Evolutionary conservation across 1,139 yeast species (phyloP).

Genomic region (Hemisphaericaspora lyxosophila): DNA sequence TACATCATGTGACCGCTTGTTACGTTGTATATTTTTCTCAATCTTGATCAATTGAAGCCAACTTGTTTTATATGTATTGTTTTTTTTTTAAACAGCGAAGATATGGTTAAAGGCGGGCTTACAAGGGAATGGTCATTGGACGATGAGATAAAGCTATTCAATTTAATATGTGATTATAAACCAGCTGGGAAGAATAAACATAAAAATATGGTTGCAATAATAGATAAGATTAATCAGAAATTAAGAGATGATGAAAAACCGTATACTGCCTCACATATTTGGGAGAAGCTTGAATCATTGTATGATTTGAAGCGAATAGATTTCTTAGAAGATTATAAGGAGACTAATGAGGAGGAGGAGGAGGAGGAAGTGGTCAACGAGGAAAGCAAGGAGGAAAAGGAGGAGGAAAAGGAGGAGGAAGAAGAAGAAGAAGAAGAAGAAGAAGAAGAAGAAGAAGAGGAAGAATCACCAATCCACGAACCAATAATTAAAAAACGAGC

Average conservation of each 20-base stretch:
- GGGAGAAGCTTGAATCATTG: slow-evolving; percentile 53
- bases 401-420: slow-evolving; percentile 1
- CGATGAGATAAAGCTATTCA: slow-evolving; percentile 66
- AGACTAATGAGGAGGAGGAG: slow-evolving; percentile 28
- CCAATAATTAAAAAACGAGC: slow-evolving; percentile 7
- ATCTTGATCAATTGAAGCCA: too few relatives aligned
- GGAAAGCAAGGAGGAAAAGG: slow-evolving; percentile 1
- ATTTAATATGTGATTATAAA: slow-evolving; percentile 65
- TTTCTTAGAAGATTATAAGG: slow-evolving; percentile 38
- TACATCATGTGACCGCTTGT: neutral
- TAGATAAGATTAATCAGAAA: slow-evolving; percentile 49
- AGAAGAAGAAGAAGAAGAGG: slow-evolving; percentile 7
- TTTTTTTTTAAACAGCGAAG: too few relatives aligned
- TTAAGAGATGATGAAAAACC: slow-evolving; percentile 20
- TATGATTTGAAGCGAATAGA: slow-evolving; percentile 61
- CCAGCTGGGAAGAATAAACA: slow-evolving; percentile 64
- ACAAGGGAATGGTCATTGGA: slow-evolving; percentile 51
- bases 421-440: slow-evolving; percentile 4
- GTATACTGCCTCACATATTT: slow-evolving; percentile 49
- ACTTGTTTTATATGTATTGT: too few relatives aligned
- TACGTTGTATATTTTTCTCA: too few relatives aligned
- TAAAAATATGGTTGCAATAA: slow-evolving; percentile 56
- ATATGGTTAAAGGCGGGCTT: too few relatives aligned
- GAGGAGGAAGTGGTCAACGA: slow-evolving; percentile 4
- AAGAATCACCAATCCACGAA: slow-evolving; percentile 7